Base-by-base conservation (phyloP, 768 basidiomycete genomes). In the Mycena filopes region DNA sequence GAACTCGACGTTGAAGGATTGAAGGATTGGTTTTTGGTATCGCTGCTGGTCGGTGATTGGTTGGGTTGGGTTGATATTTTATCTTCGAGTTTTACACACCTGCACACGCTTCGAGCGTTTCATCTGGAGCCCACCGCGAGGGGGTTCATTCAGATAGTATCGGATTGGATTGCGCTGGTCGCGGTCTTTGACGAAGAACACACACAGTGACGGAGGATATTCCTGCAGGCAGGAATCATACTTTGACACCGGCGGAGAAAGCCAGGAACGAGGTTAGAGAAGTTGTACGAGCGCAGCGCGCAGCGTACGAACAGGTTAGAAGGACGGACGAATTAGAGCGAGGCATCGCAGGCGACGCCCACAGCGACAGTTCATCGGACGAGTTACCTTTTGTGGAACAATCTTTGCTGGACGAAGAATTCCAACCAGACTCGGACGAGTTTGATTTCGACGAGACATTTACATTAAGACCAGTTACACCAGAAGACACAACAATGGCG, bases 291-390 rank as follows among this genome's bases (percentile, higher is more conserved):
- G 31, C 50, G 42, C 49, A 31, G 29, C 16, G 26, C 18, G 47
- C 55, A 20, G 55, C 54, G 45, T 47, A 55, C 33, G 26, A 38
- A 13, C 33, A 21, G 47, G 61, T n/a, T 20, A 63, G 42, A 40
- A 55, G 33, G 12, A 36, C 50, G 31, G 53, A 53, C 29, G 25
- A 63, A 31, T 4, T 6, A 2, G 13, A 6, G 2, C 33, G 33
- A n/a, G 61, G 42, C 31, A 46, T 55, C 53, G 53, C 50, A 54
- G 53, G 53, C 61, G 55, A 63, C 59, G 49, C 38, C 49, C 4
- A 45, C 16, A 49, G 26, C 36, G 26, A 43, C n/a, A n/a, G n/a
- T n/a, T n/a, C n/a, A n/a, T n/a, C n/a, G n/a, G n/a, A n/a, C n/a
- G n/a, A n/a, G n/a, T n/a, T n/a, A n/a, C n/a, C n/a, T n/a, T n/a